Base-by-base conservation (phyloP, 208 protist genomes). In the Wallacemonas sp. region DNA sequence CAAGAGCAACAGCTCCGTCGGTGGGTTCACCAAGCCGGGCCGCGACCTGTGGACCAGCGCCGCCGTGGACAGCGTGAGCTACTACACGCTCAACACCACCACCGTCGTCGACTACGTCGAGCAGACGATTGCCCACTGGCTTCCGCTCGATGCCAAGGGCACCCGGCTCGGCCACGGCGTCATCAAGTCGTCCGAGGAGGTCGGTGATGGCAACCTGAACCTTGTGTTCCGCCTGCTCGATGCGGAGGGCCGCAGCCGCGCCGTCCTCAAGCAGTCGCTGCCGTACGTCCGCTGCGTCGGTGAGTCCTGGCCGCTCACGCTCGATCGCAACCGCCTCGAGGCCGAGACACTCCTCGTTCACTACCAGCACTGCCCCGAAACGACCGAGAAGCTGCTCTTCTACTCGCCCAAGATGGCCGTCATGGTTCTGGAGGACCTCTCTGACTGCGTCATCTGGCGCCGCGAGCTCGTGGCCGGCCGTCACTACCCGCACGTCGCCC, bases 141-240 rank as follows among this genome's bases (percentile, higher is more conserved):
- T 46, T 8, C 16, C 46, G 6, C 39, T 24, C 30, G 44, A 55
- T 24, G 39, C 44, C 14, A 44, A 46, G 49, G 64, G 52, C 30
- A 27, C 38, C 3, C 54, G 62, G 30, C 43, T 78, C 16, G 24
- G 27, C 17, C 64, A 48, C 27, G 61, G 71, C 43, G 48, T 70
- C 60, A 23, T 78, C 21, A 34, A 36, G 8, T 41, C 24, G 29
- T 62, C 76, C 0, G 68, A 72, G 39, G 76, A 77, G 39, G 66
- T 78, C 1, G 61, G 70, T 16, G 76, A 71, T 26, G 76, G 76
- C 60, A 77, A 81, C 46, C 33, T 81, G 19, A 81, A 78, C 41
- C 32, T 77, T 1, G 71, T 77, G 0, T 81, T 77, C 43, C 60
- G 62, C 33, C 68, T 77, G 49, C 62, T 74, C 27, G 65, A 73